These are phyloP conservation scores for Filobasidium wieringae DNA, from an alignment of 768 basidiomycete species.

Conservation along the genomic window DNA sequence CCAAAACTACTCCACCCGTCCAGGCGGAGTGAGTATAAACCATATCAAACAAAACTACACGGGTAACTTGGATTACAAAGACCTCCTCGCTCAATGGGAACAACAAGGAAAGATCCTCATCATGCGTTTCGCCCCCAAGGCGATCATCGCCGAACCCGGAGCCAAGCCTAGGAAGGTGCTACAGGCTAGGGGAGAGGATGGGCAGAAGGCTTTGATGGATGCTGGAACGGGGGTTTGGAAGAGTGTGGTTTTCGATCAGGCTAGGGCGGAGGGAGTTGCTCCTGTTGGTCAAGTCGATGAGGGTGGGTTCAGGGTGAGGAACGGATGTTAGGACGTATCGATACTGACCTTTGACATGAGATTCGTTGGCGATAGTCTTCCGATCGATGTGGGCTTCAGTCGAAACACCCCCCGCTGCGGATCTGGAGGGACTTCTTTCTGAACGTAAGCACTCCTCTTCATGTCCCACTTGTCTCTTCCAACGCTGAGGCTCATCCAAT, in stretches of 20 bases:
- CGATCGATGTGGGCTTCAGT: constrained; percentile 13
- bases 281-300: constrained; percentile 9
- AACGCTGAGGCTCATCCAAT: not conserved
- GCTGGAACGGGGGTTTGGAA: constrained; percentile 10
- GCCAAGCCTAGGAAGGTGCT: constrained; percentile 5
- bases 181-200: constrained; percentile 5
- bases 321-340: not conserved
- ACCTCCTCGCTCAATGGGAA: constrained; percentile 12
- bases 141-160: constrained; percentile 8
- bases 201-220: constrained; percentile 13
- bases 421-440: constrained; percentile 4
- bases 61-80: not conserved
- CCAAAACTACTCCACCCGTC: constrained; percentile 10
- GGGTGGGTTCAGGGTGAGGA: not conserved
- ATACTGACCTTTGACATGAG: not conserved
- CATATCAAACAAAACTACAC: constrained; percentile 6
- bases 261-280: constrained; percentile 7
- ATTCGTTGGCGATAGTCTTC: not conserved
- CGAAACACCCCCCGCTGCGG: constrained; percentile 2
- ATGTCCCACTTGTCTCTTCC: not conserved
- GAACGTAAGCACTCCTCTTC: constrained; percentile 2
- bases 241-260: constrained; percentile 10
- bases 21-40: constrained; percentile 13
- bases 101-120: constrained; percentile 13
- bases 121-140: constrained; percentile 13